Percentiles rank a stretch among this genome's conserved stretches.
These are phyloP conservation scores for Obelidium mucronatum DNA, from an alignment of 192 early-diverging fungal genomes.

Conservation along the genomic window DNA sequence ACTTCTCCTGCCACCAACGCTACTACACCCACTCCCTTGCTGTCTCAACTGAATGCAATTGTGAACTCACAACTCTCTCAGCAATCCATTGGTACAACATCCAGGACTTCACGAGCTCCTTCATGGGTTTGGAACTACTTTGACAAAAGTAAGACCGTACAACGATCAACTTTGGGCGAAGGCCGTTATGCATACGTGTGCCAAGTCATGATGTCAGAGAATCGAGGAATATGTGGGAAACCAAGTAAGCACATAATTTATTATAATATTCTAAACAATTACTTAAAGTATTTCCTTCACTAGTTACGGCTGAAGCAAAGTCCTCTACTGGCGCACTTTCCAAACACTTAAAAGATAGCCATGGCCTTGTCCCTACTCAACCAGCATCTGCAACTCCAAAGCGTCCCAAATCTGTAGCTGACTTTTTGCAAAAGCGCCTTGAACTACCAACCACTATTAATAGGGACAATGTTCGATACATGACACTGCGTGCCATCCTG, in stretches of 20 bases:
- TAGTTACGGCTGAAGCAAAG: background rate
- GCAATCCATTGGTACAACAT: background rate
- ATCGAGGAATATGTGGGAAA: background rate
- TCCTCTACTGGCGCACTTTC: background rate
- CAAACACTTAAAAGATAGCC: background rate
- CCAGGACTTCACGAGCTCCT: background rate
- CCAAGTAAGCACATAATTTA: background rate
- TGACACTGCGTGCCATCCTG: background rate
- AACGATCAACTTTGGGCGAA: too few species aligned
- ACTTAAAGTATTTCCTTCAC: background rate
- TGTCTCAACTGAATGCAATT: too few species aligned
- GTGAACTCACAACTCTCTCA: too few species aligned
- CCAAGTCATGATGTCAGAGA: background rate
- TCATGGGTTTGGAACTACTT: too few species aligned
- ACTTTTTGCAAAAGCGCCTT: background rate
- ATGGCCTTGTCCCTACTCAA: background rate
- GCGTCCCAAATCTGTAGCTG: too few species aligned
- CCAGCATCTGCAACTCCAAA: background rate
- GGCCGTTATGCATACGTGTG: background rate
- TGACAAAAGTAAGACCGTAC: too few species aligned
- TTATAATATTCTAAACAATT: background rate
- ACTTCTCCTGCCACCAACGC: too few species aligned
- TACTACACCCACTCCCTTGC: too few species aligned
- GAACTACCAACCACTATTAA: background rate
- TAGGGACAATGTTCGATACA: background rate